Evolutionary conservation across 257 asterid species (phyloP), one percentile per base, ranked within the genome.

Genomic region (Mentha longifolia): DNA sequence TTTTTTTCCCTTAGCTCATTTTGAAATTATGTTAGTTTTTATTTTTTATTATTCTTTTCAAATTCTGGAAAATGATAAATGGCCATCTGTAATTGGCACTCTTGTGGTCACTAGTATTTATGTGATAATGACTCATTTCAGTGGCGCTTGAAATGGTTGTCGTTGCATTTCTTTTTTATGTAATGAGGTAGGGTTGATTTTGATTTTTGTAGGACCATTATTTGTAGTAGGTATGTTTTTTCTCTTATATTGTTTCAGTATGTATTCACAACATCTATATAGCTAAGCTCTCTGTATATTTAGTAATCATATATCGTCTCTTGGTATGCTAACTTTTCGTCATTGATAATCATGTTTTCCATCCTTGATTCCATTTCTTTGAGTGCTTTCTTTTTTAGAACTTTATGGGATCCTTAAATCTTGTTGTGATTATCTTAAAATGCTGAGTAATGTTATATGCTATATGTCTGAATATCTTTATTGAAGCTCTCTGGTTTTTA

Each of bases 121-220:
- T 70, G 59, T 75, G 75, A 71, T 51, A 52, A 58, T 35, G 63
- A 68, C 75, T 45, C 72, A 56, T 47, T 72, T 74, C 65, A 71
- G 75, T 70, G 75, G 49, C 73, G 41, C 72, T 61, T n/a, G 76
- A 60, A 76, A n/a, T 33, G 64, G 71, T 68, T 71, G 12, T 73
- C 73, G 74, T 60, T 76, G 73, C 20, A 54, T 64, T 83, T 73
- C 61, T 2, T 46, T n/a, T 33, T 70, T 61, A 64, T 72, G 84
- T 77, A 76, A 72, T 81, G 80, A 66, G 77, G n/a, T 67, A n/a
- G 87, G 95, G 96, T 72, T 88, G 76, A 73, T 62, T 28, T 47
- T 17, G 81, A 68, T 78, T 70, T 67, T 14, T 22, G 82, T 78
- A 71, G 91, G 91, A 62, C 91, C 88, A 79, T 79, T 74, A 22